Evolutionary conservation across 2,329 filamentous ascomycete species (phyloP), one percentile per base, ranked within the genome.

Genomic region (Lecanosticta acicola): DNA sequence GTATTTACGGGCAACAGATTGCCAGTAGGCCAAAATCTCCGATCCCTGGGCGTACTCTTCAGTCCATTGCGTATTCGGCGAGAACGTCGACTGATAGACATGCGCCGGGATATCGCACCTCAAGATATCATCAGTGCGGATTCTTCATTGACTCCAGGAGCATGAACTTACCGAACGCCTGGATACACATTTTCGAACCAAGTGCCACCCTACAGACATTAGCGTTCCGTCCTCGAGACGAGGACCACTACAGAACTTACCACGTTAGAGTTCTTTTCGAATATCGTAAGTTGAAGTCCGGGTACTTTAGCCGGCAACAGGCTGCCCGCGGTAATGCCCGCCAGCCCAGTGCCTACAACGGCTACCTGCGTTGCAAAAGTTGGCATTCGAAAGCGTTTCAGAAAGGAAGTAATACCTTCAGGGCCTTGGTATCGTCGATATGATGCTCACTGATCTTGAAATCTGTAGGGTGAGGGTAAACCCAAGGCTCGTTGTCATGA

Each of bases 281-380:
- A 79, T 32, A 86, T 80, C 0, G 73, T 78, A 48, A 88, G 65
- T 36, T 84, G 68, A 39, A 87, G 76, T 0, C 76, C 75, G 0
- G 84, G 84, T 0, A 88, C 78, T 53, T 88, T 88, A 8, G 69
- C 74, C 0, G 83, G 84, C 1, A 89, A 68, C 7, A 87, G 65
- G 5, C 81, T 72, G 0, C 83, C 84, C 1, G 84, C 79, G 3
- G 77, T 75, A 29, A 85, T 74, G 2, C 83, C 83, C 0, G 79
- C 65, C 0, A 85, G 64, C 0, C 82, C 83, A 7, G 80, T 81
- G 1, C 83, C 83, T 24, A 85, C 76, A 0, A 85, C 73, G 0
- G 75, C 78, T 1, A 84, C 80, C 39, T 72, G 69, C 21, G 14
- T 45, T 20, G 40, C 17, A 13, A 17, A n/a, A 3, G 26, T 11